These are phyloP conservation scores for Lippia alba DNA, from an alignment of 305 asterid species.

Conservation along the genomic window DNA sequence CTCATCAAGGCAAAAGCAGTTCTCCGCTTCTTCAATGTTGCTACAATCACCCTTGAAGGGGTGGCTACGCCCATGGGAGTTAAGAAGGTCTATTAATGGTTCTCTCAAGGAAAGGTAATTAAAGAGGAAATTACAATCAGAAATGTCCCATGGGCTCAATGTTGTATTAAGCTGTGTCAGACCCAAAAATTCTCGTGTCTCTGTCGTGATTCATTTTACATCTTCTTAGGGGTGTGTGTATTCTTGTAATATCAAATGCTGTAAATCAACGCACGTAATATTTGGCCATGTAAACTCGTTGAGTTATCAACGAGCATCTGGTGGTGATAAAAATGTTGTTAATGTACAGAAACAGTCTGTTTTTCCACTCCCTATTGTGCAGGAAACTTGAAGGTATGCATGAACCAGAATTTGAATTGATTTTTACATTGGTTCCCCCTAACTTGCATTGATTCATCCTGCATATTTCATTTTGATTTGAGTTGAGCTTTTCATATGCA, in stretches of 20 bases:
- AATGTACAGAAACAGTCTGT: no score
- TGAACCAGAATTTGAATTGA: no score
- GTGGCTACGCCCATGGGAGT: conserved; percentile 73
- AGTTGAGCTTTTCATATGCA: no score
- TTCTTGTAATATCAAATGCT: conserved; percentile 29
- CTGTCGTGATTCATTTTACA: conserved; percentile 26
- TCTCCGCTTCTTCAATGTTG: conserved; percentile 71
- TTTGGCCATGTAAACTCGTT: neutral
- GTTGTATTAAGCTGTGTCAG: neutral
- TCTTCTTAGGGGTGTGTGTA: conserved; percentile 36
- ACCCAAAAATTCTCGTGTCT: no score
- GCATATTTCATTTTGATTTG: no score
- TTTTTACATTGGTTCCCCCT: no score
- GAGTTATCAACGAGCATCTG: no score
- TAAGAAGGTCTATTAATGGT: conserved; percentile 57
- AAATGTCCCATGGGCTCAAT: neutral
- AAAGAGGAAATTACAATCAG: conserved; percentile 3
- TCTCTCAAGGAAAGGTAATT: conserved; percentile 57
- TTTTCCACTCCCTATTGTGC: no score
- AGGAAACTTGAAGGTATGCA: no score
- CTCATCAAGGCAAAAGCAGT: conserved; percentile 75
- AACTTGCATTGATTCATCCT: no score
- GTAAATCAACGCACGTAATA: conserved; percentile 23
- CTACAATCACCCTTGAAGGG: conserved; percentile 81
- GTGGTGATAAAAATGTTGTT: no score